phyloP scores from a whole-genome alignment of 208 protist genomes.

The Leishmania guyanensis region DNA sequence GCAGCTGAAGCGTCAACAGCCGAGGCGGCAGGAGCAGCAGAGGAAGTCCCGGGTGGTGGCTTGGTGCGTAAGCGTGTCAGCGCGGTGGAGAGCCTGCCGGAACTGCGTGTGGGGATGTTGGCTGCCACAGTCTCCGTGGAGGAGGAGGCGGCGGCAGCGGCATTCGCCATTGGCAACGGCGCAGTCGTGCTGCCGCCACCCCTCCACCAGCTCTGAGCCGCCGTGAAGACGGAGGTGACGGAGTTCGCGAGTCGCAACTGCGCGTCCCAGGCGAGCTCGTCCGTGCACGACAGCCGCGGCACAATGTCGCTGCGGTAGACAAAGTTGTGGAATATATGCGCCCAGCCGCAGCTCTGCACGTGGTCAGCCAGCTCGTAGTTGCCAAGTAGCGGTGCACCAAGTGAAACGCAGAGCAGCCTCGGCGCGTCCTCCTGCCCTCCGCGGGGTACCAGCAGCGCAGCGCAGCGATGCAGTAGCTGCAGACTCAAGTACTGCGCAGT shows the following conservation, averaged over 20 bases:
- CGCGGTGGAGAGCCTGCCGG: conserved; percentile 1
- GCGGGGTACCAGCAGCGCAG: conserved; percentile 26
- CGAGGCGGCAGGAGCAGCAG: neutral
- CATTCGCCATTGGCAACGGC: neutral
- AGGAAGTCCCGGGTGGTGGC: neutral
- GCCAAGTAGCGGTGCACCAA: conserved; percentile 73
- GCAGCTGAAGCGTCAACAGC: neutral
- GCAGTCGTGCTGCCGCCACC: neutral
- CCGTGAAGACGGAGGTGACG: conserved; percentile 11
- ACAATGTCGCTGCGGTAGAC: conserved; percentile 75
- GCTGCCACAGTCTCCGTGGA: neutral
- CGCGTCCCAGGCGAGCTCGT: conserved; percentile 53
- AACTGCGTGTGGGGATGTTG: neutral
- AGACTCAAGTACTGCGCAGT: conserved; percentile 70
- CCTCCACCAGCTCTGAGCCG: conserved; percentile 22
- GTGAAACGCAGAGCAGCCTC: conserved; percentile 61
- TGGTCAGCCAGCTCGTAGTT: conserved; percentile 65
- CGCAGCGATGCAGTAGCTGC: conserved; percentile 44
- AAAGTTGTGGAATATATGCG: conserved; percentile 67
- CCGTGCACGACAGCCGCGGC: conserved; percentile 66
- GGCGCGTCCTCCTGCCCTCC: conserved; percentile 22
- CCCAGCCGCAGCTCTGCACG: conserved; percentile 59
- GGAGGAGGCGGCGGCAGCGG: neutral
- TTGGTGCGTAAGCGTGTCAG: neutral
- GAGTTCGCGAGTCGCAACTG: conserved; percentile 20